phyloP scores from a whole-genome alignment of 495 filamentous ascomycete species.

The Xylaria grammica region DNA sequence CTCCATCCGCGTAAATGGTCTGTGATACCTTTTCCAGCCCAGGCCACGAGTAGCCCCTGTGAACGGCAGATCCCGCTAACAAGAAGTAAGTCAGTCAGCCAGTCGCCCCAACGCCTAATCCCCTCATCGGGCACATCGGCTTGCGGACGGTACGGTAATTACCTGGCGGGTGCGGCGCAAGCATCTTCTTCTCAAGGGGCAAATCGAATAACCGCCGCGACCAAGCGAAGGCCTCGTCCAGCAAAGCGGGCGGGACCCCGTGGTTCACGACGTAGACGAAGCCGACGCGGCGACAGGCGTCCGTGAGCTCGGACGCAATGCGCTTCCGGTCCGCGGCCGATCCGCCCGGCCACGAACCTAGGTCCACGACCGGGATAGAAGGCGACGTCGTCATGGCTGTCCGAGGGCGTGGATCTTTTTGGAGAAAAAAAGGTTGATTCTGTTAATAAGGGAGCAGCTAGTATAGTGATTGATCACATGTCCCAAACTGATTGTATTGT shows the following conservation, averaged over 20 bases:
- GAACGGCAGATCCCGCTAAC: slow-evolving; percentile 37
- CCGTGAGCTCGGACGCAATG: slow-evolving; percentile 54
- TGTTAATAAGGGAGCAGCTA: no score
- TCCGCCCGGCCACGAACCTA: slow-evolving; percentile 42
- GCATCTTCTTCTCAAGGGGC: slow-evolving; percentile 45
- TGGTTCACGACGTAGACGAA: slow-evolving; percentile 66
- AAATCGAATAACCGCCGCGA: slow-evolving; percentile 48
- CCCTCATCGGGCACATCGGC: no score
- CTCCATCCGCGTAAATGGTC: slow-evolving; percentile 56
- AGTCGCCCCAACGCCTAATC: no score
- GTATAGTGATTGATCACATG: no score
- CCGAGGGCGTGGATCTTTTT: no score
- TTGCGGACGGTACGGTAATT: neutral
- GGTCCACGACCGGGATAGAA: slow-evolving; percentile 62
- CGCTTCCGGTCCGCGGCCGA: slow-evolving; percentile 42
- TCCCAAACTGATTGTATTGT: no score
- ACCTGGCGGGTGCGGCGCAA: slow-evolving; percentile 67
- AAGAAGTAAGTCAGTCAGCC: no score
- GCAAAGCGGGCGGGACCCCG: slow-evolving; percentile 47
- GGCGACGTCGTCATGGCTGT: neutral
- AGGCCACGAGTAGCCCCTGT: slow-evolving; percentile 70
- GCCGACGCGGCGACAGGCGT: slow-evolving; percentile 62
- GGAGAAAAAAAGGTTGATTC: no score
- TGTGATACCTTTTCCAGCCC: slow-evolving; percentile 71
- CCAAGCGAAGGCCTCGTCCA: slow-evolving; percentile 62